phyloP scores from a whole-genome alignment of 208 protist genomes.

The Crithidia brevicula region DNA sequence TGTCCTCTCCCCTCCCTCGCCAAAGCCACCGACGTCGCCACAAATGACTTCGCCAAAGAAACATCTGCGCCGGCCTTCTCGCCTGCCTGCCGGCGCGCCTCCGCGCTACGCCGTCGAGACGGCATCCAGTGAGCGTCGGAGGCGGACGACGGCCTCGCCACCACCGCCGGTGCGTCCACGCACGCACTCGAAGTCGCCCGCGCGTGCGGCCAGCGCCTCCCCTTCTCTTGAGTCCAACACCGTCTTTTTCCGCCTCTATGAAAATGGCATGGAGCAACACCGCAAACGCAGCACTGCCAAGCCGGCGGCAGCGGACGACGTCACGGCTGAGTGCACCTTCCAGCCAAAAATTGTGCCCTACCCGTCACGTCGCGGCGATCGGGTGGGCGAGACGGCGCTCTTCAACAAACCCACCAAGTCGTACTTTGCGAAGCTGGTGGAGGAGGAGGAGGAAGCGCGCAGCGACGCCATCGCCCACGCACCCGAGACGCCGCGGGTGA shows the following conservation, averaged over 20 bases:
- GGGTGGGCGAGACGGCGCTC: neutral
- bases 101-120: slow-evolving; percentile 34
- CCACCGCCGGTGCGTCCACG: neutral
- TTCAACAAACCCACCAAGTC: slow-evolving; percentile 72
- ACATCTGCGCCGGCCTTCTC: neutral
- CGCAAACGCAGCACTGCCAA: slow-evolving; percentile 1
- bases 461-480: slow-evolving; percentile 35
- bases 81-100: neutral
- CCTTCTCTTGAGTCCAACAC: neutral
- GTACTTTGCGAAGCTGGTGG: slow-evolving; percentile 57
- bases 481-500: slow-evolving; percentile 57
- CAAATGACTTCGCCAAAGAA: no score
- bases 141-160: neutral
- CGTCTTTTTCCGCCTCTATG: slow-evolving; percentile 36
- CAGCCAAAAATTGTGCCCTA: slow-evolving; percentile 14
- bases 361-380: neutral
- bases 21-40: no score
- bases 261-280: slow-evolving; percentile 34
- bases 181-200: neutral
- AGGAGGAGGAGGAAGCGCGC: neutral
- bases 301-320: neutral
- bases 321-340: slow-evolving; percentile 24
- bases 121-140: slow-evolving; percentile 28
- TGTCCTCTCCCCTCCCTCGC: neutral
- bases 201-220: neutral